Percentiles rank a stretch among this genome's conserved stretches.
Evolutionary conservation across 495 filamentous ascomycete genomes (phyloP).

Genomic region (Daldinia bambusicola): DNA sequence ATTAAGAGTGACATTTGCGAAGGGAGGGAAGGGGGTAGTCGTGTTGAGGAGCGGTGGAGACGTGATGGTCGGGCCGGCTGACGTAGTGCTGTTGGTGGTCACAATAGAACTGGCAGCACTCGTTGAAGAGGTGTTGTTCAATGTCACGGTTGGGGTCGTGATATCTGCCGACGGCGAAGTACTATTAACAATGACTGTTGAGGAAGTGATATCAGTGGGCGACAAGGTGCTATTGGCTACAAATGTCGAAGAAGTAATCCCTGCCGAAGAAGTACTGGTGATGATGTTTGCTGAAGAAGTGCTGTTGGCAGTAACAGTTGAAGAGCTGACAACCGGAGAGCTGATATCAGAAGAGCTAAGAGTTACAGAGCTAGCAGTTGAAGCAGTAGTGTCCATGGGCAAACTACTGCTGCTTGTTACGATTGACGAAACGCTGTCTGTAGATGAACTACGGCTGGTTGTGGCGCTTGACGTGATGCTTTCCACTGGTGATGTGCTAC

Average conservation of each 20-base stretch:
- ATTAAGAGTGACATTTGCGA: constrained; percentile 27
- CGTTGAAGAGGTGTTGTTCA: too few relatives aligned
- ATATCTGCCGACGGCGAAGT: background rate
- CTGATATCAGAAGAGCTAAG: too few relatives aligned
- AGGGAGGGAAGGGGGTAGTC: background rate
- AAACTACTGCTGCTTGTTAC: too few relatives aligned
- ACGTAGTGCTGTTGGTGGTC: background rate
- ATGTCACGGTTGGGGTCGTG: background rate
- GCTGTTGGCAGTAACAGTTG: background rate
- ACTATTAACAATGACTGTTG: background rate
- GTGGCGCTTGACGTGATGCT: too few relatives aligned
- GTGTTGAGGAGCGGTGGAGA: constrained; percentile 12
- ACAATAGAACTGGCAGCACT: background rate
- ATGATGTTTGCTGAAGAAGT: background rate
- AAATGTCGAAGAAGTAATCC: background rate
- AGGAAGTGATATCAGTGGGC: background rate
- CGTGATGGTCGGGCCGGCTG: constrained; percentile 10
- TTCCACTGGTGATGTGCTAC: constrained; percentile 5
- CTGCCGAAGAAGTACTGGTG: background rate
- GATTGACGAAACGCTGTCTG: too few relatives aligned
- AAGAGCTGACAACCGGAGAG: too few relatives aligned
- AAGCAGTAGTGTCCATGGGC: too few relatives aligned
- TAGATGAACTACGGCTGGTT: too few relatives aligned
- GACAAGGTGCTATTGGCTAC: background rate
- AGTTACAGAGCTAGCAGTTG: too few relatives aligned